Evolutionary conservation across 1,284 basidiomycete genomes (phyloP), one percentile per base, ranked within the genome.

Genomic region (Malassezia slooffiae): DNA sequence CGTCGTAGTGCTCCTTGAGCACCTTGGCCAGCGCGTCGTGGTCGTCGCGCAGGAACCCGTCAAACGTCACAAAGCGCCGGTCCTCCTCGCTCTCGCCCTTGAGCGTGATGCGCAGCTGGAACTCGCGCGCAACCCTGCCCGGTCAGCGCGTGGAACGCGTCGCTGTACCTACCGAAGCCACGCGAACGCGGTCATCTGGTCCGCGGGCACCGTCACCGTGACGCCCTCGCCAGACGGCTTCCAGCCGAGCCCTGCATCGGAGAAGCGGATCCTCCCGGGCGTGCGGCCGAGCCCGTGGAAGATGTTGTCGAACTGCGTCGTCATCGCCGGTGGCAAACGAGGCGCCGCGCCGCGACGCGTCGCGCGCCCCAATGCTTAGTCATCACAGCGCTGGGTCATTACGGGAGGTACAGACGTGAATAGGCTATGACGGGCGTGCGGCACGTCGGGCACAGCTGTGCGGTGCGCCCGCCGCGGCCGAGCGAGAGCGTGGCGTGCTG

Each of bases 11-110:
- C 41, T 70, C 60, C 31, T 63, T 64, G 42, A 71, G 60, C 28
- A 65, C 52, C 30, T 64, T 57, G 9, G 60, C 54, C 34, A 73
- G 57, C 12, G 62, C 47, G 23, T 72, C 72, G 45, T 62, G 65
- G 47, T 73, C 89, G 72, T 96, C 90, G 55, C 85, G 78, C 68
- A 79, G 72, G 73, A 97, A 96, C 4, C 90, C 90, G 58, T 97
- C 91, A 65, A 96, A 95, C n/a, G 78, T 83, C 60, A 84, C 81
- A 57, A 72, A 64, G 17, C 76, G 77, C 44, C 60, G 70, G 10
- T 54, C 44, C 29, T 39, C 41, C 44, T 60, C 54, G 17, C 50
- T 50, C 67, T 81, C 77, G 67, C 82, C 83, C 70, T 81, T 81
- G 60, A 87, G 67, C 9, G 81, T 81, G 35, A 96, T 74, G 43